Evolutionary conservation across 805 yeast species (phyloP), one percentile per base, ranked within the genome.

Genomic region (Huiozyma naganishii): DNA sequence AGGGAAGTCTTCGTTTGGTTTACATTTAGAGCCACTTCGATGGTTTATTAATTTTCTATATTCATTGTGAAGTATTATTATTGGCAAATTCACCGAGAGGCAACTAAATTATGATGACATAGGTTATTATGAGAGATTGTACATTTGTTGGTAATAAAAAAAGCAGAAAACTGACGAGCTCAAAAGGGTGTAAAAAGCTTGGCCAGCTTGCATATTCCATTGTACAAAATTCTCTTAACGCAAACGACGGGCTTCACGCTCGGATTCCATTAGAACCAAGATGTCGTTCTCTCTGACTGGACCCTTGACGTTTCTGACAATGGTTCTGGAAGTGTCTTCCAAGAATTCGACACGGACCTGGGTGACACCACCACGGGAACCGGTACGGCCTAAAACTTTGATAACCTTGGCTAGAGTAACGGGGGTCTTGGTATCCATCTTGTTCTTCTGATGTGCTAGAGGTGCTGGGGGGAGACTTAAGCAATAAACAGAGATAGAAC

Each of bases 281-380:
- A 92, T 87, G 72, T 90, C 98, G 76, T 90, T 84, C 75, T 86
- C 95, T 73, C 95, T 84, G 72, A 86, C 95, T 71, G 95, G 95
- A 68, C 95, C 95, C 74, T 86, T 86, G 73, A 86, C 95, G 82
- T 86, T 86, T 81, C 95, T 85, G 79, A 86, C 94, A 66, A 86
- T 86, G 68, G 92, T 83, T 80, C 95, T 84, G 73, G 92, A 77
- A 67, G 89, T 77, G 72, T 87, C 95, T 68, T 87, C 95, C 70
- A 86, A 77, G 82, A 86, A 87, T 75, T 86, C 95, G 68, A 86
- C 95, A 74, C 95, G 86, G 74, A 87, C 95, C 76, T 86, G 95
- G 76, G 95, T 86, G 74, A 86, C 95, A 80, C 96, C 96, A 84
- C 97, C 97, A 79, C 97, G 90, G 72, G 98, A 90, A 72, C 98